These are phyloP conservation scores for Candida rishiriensis DNA, from an alignment of 805 yeast genomes.

Conservation along the genomic window DNA sequence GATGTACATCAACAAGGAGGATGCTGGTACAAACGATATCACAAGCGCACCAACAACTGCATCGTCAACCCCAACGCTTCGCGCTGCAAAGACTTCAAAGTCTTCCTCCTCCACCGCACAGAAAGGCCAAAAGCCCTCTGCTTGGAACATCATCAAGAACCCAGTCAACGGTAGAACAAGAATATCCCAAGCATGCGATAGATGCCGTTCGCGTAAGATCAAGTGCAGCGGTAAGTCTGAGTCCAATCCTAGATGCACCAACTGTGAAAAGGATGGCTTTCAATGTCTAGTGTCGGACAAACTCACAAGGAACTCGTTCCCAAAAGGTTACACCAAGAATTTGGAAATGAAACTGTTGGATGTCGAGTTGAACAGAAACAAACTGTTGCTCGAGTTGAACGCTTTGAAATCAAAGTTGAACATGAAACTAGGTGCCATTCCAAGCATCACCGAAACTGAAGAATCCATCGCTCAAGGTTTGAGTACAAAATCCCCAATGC, in stretches of 20 bases:
- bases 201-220: slow-evolving; percentile 73
- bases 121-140: slow-evolving; percentile 4
- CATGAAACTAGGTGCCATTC: neutral
- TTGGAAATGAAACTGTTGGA: slow-evolving; percentile 58
- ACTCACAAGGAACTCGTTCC: slow-evolving; percentile 70
- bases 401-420: slow-evolving; percentile 16
- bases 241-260: slow-evolving; percentile 52
- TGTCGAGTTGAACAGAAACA: slow-evolving; percentile 52
- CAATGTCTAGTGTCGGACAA: slow-evolving; percentile 71
- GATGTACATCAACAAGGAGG: neutral
- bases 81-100: neutral
- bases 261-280: slow-evolving; percentile 61
- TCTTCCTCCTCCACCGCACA: neutral
- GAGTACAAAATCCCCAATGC: neutral
- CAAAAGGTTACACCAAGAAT: slow-evolving; percentile 76
- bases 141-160: slow-evolving; percentile 33
- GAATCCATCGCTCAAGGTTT: neutral
- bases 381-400: slow-evolving; percentile 33
- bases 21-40: neutral
- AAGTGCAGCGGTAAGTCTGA: slow-evolving; percentile 65
- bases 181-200: slow-evolving; percentile 76
- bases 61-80: neutral
- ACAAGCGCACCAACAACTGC: neutral
- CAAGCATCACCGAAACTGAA: slow-evolving; percentile 9
- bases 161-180: slow-evolving; percentile 38